Conservation (phyloP, 2,329 filamentous ascomycete genomes). For the Colletotrichum sp. region DNA sequence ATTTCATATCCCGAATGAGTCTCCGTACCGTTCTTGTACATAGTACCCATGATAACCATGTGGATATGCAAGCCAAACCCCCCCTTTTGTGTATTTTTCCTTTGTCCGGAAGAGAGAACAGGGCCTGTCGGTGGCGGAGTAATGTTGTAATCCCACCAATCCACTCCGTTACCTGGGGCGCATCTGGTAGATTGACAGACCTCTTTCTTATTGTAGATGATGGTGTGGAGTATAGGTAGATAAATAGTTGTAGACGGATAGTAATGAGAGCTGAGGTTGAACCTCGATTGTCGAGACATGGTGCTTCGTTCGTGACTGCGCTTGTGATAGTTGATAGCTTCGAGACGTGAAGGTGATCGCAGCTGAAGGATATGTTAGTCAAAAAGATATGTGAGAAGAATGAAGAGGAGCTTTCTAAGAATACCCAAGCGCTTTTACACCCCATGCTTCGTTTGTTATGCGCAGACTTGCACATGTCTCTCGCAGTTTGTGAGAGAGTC, state of each 20-base stretch:
- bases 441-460: neutral
- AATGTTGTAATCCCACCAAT: neutral
- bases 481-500: neutral
- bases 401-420: neutral
- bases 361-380: neutral
- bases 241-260: neutral
- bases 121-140: neutral
- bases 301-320: neutral
- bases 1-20: neutral
- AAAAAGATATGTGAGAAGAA: neutral
- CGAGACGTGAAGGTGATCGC: neutral
- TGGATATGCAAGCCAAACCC: neutral
- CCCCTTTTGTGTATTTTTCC: neutral
- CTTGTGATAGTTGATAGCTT: neutral
- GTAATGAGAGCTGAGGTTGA: neutral
- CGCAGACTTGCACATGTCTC: neutral
- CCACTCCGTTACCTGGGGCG: neutral
- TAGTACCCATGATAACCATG: constrained; percentile 14
- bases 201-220: neutral
- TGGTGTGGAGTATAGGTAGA: neutral
- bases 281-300: neutral
- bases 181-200: neutral
- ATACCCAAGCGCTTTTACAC: neutral
- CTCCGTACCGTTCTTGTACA: constrained; percentile 10
- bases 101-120: neutral